These are phyloP conservation scores for Lachnellula suecica DNA, from an alignment of 2,329 filamentous ascomycete species.

Conservation along the genomic window DNA sequence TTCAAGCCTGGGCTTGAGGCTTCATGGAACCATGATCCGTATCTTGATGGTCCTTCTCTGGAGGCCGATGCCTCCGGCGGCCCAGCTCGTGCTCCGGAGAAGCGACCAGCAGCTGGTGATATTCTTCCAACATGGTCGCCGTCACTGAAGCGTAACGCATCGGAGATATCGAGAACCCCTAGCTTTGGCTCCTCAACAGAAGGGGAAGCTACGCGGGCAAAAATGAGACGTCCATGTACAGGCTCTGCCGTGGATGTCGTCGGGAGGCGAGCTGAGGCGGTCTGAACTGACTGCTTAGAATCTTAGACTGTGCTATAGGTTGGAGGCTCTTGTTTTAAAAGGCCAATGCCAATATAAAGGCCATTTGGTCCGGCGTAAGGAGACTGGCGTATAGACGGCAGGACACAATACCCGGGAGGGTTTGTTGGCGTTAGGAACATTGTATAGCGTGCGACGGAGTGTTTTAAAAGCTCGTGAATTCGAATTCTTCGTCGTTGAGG, in stretches of 20 bases:
- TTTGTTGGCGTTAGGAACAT: conserved; percentile 9
- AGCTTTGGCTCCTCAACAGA: conserved; percentile 43
- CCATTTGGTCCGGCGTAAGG: conserved; percentile 20
- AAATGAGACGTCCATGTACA: conserved; percentile 26
- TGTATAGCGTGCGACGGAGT: not conserved
- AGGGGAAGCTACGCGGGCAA: conserved; percentile 25
- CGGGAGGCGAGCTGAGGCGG: conserved; percentile 28
- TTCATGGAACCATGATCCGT: conserved; percentile 51
- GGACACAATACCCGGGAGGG: conserved; percentile 15
- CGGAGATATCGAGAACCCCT: conserved; percentile 50
- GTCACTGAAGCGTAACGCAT: conserved; percentile 48
- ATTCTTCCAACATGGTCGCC: conserved; percentile 34
- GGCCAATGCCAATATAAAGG: too few relatives aligned
- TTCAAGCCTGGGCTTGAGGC: conserved; percentile 53
- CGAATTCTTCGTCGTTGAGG: conserved; percentile 67
- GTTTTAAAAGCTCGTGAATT: conserved; percentile 51
- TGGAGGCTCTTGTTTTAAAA: not conserved
- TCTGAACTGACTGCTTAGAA: conserved; percentile 7
- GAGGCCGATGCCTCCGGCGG: conserved; percentile 21
- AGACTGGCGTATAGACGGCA: conserved; percentile 27
- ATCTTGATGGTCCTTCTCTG: conserved; percentile 44
- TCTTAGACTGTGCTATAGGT: conserved; percentile 8
- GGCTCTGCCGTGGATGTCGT: conserved; percentile 24
- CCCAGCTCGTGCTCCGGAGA: conserved; percentile 5
- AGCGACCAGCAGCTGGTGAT: conserved; percentile 45